Evolutionary conservation across 768 basidiomycete species (phyloP), one percentile per base, ranked within the genome.

Genomic region (Pleurotus platypus): DNA sequence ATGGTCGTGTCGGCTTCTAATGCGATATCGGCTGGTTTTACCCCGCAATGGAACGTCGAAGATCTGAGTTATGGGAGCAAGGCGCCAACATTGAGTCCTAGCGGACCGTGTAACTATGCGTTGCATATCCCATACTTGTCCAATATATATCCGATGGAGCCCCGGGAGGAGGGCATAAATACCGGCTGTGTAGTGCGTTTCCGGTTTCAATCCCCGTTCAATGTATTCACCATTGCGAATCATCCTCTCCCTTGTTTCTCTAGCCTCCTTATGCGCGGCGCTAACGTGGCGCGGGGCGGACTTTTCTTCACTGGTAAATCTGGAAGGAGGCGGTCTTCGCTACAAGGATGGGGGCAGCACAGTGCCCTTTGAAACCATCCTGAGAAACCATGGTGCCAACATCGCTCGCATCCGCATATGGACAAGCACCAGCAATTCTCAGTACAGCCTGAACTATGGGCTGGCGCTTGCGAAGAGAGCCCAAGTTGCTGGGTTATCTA

Each of bases 381-480:
- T 85, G 5, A 67, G 67, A 9, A 75, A 75, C 47, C 78, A 83
- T 58, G 85, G 84, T 30, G 71, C 75, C 46, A 86, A 85, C 59
- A 69, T 83, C 5, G 84, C 80, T 7, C 78, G 85, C 11, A 79
- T 85, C 46, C 73, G 85, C 11, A 68, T 87, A 26, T 87, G 85
- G 85, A 85, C 83, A 0, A 79, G 82, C 59, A 81, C 80, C n/a
- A 74, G 74, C 58, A 73, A 74, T 49, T 64, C 71, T 1, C 65
- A 77, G 20, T 85, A 85, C 63, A 80, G 78, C 60, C 65, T 83
- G 55, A 68, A 64, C 38, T 83, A 84, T 60, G 83, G 75, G 0
- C 70, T 87, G 20, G 73, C 74, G 0, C 67, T 85, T 40, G 84
- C 78, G 4, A 83, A 83, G 67, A 71, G 84, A 8, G 78, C 81